phyloP scores from a whole-genome alignment of 805 yeast species.

The Yamadazyma phyllophila region DNA sequence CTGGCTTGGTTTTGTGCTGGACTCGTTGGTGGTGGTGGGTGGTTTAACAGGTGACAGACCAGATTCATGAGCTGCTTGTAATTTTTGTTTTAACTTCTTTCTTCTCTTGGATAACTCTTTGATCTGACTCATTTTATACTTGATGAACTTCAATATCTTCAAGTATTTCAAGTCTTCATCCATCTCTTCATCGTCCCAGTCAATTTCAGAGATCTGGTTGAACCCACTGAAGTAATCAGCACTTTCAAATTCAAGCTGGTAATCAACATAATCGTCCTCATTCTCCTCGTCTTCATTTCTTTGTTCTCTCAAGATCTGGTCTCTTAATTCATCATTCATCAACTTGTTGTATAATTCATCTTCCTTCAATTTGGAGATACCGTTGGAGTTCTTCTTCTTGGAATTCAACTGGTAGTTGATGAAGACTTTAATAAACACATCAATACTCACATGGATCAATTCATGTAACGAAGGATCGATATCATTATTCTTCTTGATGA shows the following conservation, averaged over 20 bases:
- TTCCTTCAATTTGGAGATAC: conserved; percentile 25
- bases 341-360: conserved; percentile 37
- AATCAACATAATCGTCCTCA: conserved; percentile 21
- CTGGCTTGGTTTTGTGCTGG: not conserved
- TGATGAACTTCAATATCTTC: conserved; percentile 39
- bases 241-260: conserved; percentile 23
- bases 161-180: conserved; percentile 46
- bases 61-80: not conserved
- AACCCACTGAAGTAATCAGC: conserved; percentile 12
- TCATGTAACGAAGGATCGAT: conserved; percentile 13
- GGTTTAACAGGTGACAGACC: not conserved
- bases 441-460: conserved; percentile 25
- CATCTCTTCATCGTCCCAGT: conserved; percentile 49
- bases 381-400: conserved; percentile 12
- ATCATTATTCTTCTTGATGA: conserved; percentile 24
- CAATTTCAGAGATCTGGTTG: conserved; percentile 25
- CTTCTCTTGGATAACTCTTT: conserved; percentile 11
- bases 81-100: not conserved
- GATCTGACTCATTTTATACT: conserved; percentile 29
- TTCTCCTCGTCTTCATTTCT: conserved; percentile 31
- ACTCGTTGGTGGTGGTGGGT: not conserved
- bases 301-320: conserved; percentile 34
- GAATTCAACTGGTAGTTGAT: conserved; percentile 35
- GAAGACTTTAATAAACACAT: conserved; percentile 35
- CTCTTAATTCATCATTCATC: conserved; percentile 38